Evolutionary conservation across 176 grass and related monocot genomes (phyloP).

Genomic region (Zea mays): Zm-B73-REFERENCE-NAM-5.0 NC_050101.1:166457501-166458000

Average conservation of each 20-base stretch:
- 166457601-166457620: slow-evolving; percentile 66
- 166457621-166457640: slow-evolving; percentile 63
- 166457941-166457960: slow-evolving; percentile 68
- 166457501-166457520: slow-evolving; percentile 53
- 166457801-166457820: slow-evolving; percentile 62
- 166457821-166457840: slow-evolving; percentile 78
- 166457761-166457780: slow-evolving; percentile 71
- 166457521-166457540: slow-evolving; percentile 76
- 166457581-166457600: slow-evolving; percentile 64
- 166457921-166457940: slow-evolving; percentile 78
- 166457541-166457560: slow-evolving; percentile 62
- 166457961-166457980: slow-evolving; percentile 66
- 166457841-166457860: slow-evolving; percentile 64
- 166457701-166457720: slow-evolving; percentile 43
- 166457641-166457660: slow-evolving; percentile 23
- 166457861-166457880: slow-evolving; percentile 69
- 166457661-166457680: slow-evolving; percentile 45
- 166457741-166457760: slow-evolving; percentile 66
- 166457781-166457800: slow-evolving; percentile 45
- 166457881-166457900: slow-evolving; percentile 89
- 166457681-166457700: slow-evolving; percentile 57
- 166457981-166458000: slow-evolving; percentile 88
- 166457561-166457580: slow-evolving; percentile 89
- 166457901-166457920: slow-evolving; percentile 95
- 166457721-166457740: slow-evolving; percentile 45